Percentiles rank a stretch among this genome's conserved stretches.
Evolutionary conservation across 257 asterid species (phyloP).

Genomic region (Striga asiatica): DNA sequence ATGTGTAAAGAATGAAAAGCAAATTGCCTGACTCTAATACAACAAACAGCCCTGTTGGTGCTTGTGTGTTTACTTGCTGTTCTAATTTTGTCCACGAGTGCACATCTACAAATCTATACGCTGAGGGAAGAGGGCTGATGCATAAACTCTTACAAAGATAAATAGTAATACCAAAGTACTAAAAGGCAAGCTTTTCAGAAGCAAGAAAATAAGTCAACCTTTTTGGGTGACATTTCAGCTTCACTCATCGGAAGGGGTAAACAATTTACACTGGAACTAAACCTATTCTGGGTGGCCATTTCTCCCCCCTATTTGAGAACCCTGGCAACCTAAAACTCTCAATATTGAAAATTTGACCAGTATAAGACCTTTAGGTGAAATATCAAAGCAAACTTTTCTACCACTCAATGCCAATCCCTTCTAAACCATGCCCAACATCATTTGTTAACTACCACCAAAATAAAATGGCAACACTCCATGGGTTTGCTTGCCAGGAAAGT

Average conservation of each 20-base stretch:
- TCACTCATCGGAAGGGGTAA: not conserved
- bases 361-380: slow-evolving; percentile 2
- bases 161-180: not conserved
- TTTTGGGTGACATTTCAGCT: not conserved
- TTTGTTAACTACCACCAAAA: slow-evolving; percentile 9
- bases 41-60: not conserved
- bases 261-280: not conserved
- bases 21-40: not conserved
- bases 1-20: not conserved
- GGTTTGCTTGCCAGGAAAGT: not conserved
- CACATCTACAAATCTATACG: not conserved
- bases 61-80: not conserved
- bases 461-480: slow-evolving; percentile 1
- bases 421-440: slow-evolving; percentile 1
- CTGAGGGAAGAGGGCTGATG: not conserved
- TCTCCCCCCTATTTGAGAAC: not conserved
- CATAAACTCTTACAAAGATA: slow-evolving; percentile 3
- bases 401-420: slow-evolving; percentile 3
- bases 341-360: not conserved
- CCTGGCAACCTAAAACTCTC: not conserved
- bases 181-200: not conserved
- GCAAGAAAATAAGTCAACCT: not conserved
- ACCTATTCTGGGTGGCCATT: not conserved
- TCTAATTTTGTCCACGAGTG: not conserved
- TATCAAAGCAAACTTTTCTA: slow-evolving; percentile 2